Evolutionary conservation across 2,329 filamentous ascomycete species (phyloP), one percentile per base, ranked within the genome.

Genomic region (Reticulascus tulasneorum): DNA sequence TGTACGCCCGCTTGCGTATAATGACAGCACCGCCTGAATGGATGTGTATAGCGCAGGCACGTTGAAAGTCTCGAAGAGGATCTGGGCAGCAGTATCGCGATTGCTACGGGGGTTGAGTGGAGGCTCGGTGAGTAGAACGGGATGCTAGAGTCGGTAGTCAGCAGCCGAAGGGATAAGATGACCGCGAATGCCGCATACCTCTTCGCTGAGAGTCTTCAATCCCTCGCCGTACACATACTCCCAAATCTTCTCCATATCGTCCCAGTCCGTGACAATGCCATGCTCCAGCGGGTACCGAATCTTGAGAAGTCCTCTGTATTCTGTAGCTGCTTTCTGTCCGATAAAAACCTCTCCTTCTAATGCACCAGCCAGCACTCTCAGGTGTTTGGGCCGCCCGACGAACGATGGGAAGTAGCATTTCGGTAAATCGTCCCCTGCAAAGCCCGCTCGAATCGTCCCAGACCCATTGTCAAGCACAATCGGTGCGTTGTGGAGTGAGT

Each of bases 221-320:
- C 94, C 93, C 56, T 96, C 91, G 39, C 86, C 86, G 61, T 97
- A 98, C 35, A 98, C 89, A 57, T 94, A 93, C 54, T 94, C 86
- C 93, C 93, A 98, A 66, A 98, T 98, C 68, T 88, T 82, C 71
- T 98, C 93, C 93, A 98, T 98, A 58, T 98, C 93, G 59, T 97
- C 93, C 93, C 93, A 98, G 64, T 98, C 89, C 50, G 93, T 98
- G 46, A 98, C 93, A 54, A 98, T 94, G 51, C 93, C 93, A 61
- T 98, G 93, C 67, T 97, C 93, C 37, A 98, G 70, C 28, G 93
- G 93, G 60, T 97, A 97, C 48, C 82, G 77, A 53, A 98, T 96
- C 76, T 97, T 98, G 51, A 98, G 75, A 44, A 98, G 70, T 4
- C 93, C 93, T 55, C 91, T 81, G 54, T 95, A 74, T 57, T 97